Evolutionary conservation across 2,329 filamentous ascomycete species (phyloP), one percentile per base, ranked within the genome.

Genomic region (Colletotrichum trifolii): DNA sequence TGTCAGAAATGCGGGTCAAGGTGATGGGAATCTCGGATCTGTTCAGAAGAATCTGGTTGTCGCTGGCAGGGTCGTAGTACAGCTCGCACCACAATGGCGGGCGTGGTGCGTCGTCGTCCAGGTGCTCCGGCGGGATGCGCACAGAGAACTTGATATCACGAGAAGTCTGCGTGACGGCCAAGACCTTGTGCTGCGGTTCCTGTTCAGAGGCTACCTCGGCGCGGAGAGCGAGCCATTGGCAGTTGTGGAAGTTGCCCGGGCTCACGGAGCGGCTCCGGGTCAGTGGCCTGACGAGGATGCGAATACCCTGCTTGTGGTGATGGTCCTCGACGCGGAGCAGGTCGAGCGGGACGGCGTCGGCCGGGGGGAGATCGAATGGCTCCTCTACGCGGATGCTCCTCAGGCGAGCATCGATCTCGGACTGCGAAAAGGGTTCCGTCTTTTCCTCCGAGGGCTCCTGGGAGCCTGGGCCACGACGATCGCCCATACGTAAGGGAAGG

Each of bases 81-180:
- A 88, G 76, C 72, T 87, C 85, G 72, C 84, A 87, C 83, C 83
- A 87, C n/a, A 88, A 70, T 5, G 82, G 80, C 13, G 84, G 83
- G 13, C 82, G 76, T 8, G 77, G 73, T 8, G 74, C 76, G 48
- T 79, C 78, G 47, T 75, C 75, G 62, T 82, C 78, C 45, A 77
- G 74, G 54, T 75, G 77, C 60, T 83, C 81, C 13, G 80, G 79
- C 5, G 85, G 86, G 61, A 88, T 85, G 54, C 82, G 79, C 66
- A 88, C 84, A 43, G 83, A 84, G 71, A 87, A 87, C 67, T 86
- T 87, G 79, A 87, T 86, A 73, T 88, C 85, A 70, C 82, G 82
- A 66, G 82, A 79, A 6, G 85, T 88, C 77, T 88, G 86, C 69
- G 85, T 87, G 71, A 88, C 85, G 40, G 86, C 86, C 34, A 88